These are phyloP conservation scores for Epichloe baconii DNA, from an alignment of 2,329 filamentous ascomycete species.

Conservation along the genomic window DNA sequence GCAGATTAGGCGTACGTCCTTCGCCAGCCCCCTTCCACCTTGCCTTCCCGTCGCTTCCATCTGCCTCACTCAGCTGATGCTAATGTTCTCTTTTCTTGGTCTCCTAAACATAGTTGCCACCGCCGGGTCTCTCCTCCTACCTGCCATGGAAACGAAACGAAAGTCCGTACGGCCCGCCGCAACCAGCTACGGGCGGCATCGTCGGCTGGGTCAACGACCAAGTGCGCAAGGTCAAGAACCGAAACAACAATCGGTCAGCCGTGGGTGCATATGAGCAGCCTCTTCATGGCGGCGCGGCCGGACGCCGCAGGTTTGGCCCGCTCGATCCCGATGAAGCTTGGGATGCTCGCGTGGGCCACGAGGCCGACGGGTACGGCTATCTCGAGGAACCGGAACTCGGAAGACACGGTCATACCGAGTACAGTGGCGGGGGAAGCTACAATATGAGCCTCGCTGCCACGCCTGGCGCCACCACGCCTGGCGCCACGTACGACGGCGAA, in stretches of 20 bases:
- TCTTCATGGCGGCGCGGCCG: constrained; percentile 26
- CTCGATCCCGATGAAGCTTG: constrained; percentile 78
- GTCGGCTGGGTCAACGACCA: constrained; percentile 62
- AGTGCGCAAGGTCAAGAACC: constrained; percentile 48
- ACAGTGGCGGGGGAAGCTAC: constrained; percentile 29
- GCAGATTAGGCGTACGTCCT: constrained; percentile 51
- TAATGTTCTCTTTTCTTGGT: background rate
- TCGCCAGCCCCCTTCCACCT: background rate
- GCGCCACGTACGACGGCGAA: constrained; percentile 17
- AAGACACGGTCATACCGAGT: constrained; percentile 20
- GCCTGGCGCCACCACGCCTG: constrained; percentile 20
- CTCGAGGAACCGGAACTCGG: constrained; percentile 69
- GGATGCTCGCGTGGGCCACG: constrained; percentile 66
- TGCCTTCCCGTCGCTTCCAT: background rate
- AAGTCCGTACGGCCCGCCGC: constrained; percentile 34
- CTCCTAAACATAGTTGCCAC: constrained; percentile 41
- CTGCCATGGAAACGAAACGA: constrained; percentile 53
- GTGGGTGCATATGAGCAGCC: constrained; percentile 61
- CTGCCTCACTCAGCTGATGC: background rate
- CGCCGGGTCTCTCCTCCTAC: constrained; percentile 53
- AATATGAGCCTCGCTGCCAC: constrained; percentile 34
- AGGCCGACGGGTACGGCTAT: constrained; percentile 56
- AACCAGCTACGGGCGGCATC: constrained; percentile 48
- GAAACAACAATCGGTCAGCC: constrained; percentile 52
- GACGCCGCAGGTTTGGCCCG: constrained; percentile 47